phyloP scores from a whole-genome alignment of 2,329 filamentous ascomycete species.

The Stemphylium vesicarium region DNA sequence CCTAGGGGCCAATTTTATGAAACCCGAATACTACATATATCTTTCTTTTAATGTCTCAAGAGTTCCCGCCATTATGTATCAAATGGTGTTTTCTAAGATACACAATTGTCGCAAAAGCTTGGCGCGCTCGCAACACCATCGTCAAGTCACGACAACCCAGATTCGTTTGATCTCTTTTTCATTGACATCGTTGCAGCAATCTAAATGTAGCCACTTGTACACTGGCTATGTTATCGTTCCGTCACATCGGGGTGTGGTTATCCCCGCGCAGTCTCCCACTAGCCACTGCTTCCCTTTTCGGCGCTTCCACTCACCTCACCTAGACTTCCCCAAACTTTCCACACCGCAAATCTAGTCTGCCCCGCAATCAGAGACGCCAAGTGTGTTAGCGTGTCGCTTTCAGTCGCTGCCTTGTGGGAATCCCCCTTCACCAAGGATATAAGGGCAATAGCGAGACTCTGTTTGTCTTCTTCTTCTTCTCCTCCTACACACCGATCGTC shows the following conservation, averaged over 20 bases:
- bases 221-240: neutral
- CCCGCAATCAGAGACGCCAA: constrained; percentile 1
- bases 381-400: constrained; percentile 11
- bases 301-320: constrained; percentile 14
- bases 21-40: no score
- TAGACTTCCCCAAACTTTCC: constrained; percentile 7
- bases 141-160: no score
- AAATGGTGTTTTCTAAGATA: no score
- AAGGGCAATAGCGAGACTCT: neutral
- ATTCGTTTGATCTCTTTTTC: no score
- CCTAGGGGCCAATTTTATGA: no score
- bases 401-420: constrained; percentile 9
- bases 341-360: neutral
- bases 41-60: no score
- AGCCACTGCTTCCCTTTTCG: neutral
- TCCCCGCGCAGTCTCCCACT: neutral
- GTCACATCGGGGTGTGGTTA: neutral
- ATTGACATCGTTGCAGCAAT: neutral
- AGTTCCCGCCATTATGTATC: no score
- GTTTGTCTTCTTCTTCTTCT: constrained; percentile 2
- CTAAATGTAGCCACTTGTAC: neutral
- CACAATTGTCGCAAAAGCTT: no score
- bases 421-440: constrained; percentile 18
- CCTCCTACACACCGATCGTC: neutral
- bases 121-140: no score